Base-by-base conservation (phyloP, 169 alveolate species). In the Cystoisospora suis region DNA sequence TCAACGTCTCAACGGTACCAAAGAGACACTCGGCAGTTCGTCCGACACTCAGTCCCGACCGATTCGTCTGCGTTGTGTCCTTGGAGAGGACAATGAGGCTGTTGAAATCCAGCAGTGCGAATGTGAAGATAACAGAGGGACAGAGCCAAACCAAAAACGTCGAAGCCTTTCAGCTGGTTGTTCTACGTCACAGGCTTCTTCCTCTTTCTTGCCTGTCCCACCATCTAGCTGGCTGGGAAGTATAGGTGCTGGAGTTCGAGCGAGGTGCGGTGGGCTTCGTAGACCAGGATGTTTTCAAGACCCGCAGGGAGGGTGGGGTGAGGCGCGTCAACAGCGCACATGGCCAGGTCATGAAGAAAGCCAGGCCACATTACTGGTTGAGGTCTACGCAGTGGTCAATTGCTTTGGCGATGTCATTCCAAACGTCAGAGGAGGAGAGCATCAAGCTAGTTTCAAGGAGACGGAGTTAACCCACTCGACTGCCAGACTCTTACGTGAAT, bases 221-320 rank as follows among this genome's bases (percentile, higher is more conserved):
- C n/a, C n/a, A n/a, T n/a, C n/a, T n/a, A 1, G 44, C 77, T 65
- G 77, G 77, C 12, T n/a, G 1, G 77, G 77, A 2, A 5, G 45
- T 6, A 32, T 34, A n/a, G 83, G 83, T 3, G 83, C 20, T 5
- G 83, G 83, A 2, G 83, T 40, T 36, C 58, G 83, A 17, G 83
- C 58, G 53, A 72, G 42, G 32, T 34, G 83, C 47, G 83, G 47
- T 34, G 27, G 53, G 42, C 58, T 40, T 36, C 58, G 38, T 6
- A 56, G 12, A 32, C 15, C 58, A 3, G 53, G 47, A 36, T 29
- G 83, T 6, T 34, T 40, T 4, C 32, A 46, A 17, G 47, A 29
- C 1, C 83, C 58, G 15, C 38, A 72, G 45, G 56, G 53, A 15
- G 83, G 83, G 58, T 72, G 83, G 83, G 83, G 83, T 34, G 83